Evolutionary conservation across 331 rosid genomes (phyloP).

Genomic region (Erythrophleum ivorense): DNA sequence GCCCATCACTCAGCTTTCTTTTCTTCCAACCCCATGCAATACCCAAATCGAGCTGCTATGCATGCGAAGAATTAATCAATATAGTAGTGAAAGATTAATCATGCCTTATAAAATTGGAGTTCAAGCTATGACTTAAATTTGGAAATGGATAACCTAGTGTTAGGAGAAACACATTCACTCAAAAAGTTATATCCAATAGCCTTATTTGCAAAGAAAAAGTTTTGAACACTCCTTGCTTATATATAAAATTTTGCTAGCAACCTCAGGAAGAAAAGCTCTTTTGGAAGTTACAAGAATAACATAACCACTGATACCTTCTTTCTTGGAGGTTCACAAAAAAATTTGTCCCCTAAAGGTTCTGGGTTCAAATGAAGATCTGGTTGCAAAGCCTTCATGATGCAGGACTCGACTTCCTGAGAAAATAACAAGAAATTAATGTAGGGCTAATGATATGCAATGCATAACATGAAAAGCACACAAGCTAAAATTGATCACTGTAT

Average conservation of each 20-base stretch:
- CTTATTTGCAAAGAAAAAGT: not conserved
- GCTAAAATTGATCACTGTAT: slow-evolving; percentile 3
- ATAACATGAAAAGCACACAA: slow-evolving; percentile 16
- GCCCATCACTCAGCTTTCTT: slow-evolving; percentile 31
- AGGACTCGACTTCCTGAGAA: slow-evolving; percentile 53
- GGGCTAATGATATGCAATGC: slow-evolving; percentile 2
- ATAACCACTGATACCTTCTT: slow-evolving; percentile 40
- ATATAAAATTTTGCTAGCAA: not conserved
- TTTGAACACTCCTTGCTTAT: not conserved
- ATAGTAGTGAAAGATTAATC: not conserved
- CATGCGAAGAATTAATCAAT: slow-evolving; percentile 23
- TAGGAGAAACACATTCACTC: not conserved
- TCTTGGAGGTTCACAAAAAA: slow-evolving; percentile 10
- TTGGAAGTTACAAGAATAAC: not conserved
- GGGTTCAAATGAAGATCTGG: slow-evolving; percentile 51
- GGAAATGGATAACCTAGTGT: not conserved
- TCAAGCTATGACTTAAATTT: not conserved
- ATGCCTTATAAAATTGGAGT: not conserved
- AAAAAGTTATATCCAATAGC: not conserved
- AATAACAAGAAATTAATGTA: not conserved
- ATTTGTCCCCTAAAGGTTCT: slow-evolving; percentile 31
- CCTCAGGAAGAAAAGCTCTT: not conserved
- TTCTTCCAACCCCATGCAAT: slow-evolving; percentile 51
- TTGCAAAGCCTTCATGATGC: slow-evolving; percentile 49
- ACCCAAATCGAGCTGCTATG: slow-evolving; percentile 46